Conservation (phyloP, 805 yeast genomes). For the Clavispora carvajalis region DNA sequence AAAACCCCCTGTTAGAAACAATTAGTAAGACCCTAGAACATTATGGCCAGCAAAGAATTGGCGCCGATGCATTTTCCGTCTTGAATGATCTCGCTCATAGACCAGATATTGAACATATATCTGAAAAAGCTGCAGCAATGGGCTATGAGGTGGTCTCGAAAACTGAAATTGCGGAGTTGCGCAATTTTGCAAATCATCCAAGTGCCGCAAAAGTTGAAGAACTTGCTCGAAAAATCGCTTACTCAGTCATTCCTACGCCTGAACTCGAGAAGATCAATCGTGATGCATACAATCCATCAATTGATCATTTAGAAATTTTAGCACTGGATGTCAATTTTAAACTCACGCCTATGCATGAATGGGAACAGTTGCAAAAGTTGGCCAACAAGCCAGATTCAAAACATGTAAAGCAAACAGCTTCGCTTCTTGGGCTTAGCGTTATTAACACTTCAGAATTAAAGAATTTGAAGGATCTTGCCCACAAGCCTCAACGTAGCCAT, state of each 20-base stretch:
- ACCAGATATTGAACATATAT: conserved; percentile 3
- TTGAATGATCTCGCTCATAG: neutral
- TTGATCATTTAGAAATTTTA: conserved; percentile 7
- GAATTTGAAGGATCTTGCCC: conserved; percentile 7
- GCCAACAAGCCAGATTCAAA: conserved; percentile 8
- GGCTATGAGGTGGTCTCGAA: neutral
- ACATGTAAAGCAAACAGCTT: conserved; percentile 10
- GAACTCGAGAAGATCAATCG: conserved; percentile 4
- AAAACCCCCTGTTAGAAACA: conserved; percentile 10
- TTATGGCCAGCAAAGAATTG: conserved; percentile 2
- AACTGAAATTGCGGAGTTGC: neutral
- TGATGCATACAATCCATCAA: conserved; percentile 8
- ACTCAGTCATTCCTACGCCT: conserved; percentile 1
- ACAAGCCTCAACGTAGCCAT: conserved; percentile 7
- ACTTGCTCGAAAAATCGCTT: neutral
- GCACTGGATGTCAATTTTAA: conserved; percentile 2
- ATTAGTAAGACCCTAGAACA: neutral
- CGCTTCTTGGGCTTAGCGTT: conserved; percentile 5
- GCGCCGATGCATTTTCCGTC: conserved; percentile 5
- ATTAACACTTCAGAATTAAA: conserved; percentile 5
- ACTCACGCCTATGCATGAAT: neutral
- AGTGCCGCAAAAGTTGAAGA: neutral
- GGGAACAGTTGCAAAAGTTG: conserved; percentile 2
- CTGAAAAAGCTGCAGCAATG: conserved; percentile 2
- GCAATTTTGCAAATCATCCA: conserved; percentile 1